Percentiles rank a stretch among this genome's conserved stretches.
Evolutionary conservation across 306 rosid genomes (phyloP).

Genomic region (Vigna mungo): DNA sequence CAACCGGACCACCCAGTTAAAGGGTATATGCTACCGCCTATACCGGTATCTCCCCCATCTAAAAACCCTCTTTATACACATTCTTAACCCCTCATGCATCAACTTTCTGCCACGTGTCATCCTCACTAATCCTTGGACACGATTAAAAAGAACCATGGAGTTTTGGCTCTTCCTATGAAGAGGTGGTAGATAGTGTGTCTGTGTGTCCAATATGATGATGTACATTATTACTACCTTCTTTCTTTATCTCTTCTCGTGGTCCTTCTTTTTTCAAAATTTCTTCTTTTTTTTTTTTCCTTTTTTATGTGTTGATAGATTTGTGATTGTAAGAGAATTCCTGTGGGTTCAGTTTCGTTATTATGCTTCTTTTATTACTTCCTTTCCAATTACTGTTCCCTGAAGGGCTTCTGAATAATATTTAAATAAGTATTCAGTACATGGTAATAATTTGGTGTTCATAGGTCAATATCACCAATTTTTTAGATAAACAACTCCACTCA

Average conservation of each 20-base stretch:
- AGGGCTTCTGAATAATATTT: neutral
- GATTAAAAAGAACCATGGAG: neutral
- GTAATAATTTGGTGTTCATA: constrained; percentile 23
- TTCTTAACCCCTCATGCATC: constrained; percentile 53
- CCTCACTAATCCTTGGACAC: constrained; percentile 32
- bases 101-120: constrained; percentile 61
- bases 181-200: neutral
- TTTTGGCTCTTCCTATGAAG: constrained; percentile 37
- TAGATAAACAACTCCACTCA: neutral
- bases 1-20: constrained; percentile 64
- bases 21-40: constrained; percentile 50
- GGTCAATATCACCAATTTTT: constrained; percentile 14
- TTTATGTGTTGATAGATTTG: neutral
- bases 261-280: constrained; percentile 24
- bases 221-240: constrained; percentile 36
- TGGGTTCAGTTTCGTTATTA: neutral
- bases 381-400: neutral
- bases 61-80: constrained; percentile 48
- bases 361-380: neutral
- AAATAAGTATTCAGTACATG: neutral
- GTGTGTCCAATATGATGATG: constrained; percentile 22
- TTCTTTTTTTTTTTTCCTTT: neutral
- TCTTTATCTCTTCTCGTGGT: constrained; percentile 44
- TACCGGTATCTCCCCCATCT: constrained; percentile 43
- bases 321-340: neutral